phyloP scores from a whole-genome alignment of 2,329 filamentous ascomycete genomes.

The Fusarium sp. region DNA sequence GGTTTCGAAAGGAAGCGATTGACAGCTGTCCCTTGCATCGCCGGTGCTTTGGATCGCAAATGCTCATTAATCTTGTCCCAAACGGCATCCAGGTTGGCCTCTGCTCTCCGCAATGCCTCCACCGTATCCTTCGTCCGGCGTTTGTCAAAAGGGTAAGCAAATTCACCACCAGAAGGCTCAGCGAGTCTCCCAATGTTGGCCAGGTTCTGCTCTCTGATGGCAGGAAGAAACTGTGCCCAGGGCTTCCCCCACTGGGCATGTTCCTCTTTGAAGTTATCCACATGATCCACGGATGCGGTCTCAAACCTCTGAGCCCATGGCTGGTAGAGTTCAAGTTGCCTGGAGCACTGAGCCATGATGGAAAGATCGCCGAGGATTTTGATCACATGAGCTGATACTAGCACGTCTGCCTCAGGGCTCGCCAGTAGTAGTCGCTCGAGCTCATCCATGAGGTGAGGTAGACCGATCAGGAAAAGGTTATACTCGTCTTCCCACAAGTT shows the following conservation, averaged over 20 bases:
- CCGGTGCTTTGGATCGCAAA: conserved; percentile 17
- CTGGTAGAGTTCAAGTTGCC: conserved; percentile 60
- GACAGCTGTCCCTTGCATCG: conserved; percentile 45
- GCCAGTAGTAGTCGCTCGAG: conserved; percentile 58
- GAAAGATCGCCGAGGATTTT: conserved; percentile 58
- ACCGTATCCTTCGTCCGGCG: conserved; percentile 59
- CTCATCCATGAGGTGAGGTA: conserved; percentile 59
- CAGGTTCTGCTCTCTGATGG: conserved; percentile 31
- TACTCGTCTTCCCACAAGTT: conserved; percentile 54
- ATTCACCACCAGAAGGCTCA: conserved; percentile 53
- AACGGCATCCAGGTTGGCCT: conserved; percentile 53
- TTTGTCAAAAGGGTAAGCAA: conserved; percentile 59
- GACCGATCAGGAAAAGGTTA: conserved; percentile 47
- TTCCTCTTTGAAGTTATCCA: conserved; percentile 45
- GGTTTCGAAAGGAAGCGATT: conserved; percentile 47
- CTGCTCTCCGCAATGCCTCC: conserved; percentile 58
- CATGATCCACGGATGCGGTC: conserved; percentile 34
- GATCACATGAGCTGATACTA: conserved; percentile 55
- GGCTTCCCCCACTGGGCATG: conserved; percentile 27
- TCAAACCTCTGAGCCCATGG: conserved; percentile 62
- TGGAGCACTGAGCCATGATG: conserved; percentile 57
- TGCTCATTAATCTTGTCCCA: conserved; percentile 18
- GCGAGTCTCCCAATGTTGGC: conserved; percentile 36
- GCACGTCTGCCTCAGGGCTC: conserved; percentile 50
- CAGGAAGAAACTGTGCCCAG: conserved; percentile 25